Evolutionary conservation across 192 early-diverging fungal genomes (phyloP), one percentile per base, ranked within the genome.

Genomic region (Rhizophagus clarus): DNA sequence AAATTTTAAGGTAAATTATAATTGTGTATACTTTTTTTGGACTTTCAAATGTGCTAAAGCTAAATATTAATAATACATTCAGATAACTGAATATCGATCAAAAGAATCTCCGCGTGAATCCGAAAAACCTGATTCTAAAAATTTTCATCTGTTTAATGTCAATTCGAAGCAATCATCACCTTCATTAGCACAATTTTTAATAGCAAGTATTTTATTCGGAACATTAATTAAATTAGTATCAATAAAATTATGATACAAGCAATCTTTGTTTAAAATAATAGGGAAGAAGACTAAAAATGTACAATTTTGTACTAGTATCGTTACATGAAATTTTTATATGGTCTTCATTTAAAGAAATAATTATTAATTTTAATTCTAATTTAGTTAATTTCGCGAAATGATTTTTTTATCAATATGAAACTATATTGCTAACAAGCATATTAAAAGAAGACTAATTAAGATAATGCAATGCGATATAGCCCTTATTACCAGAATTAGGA

Each of bases 101-200:
- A 51, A 47, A 5, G 31, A 31, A 32, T 7, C 3, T 37, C 31
- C 60, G 31, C 22, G 22, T 61, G 24, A n/a, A 75, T 22, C 14
- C 17, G 40, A 75, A 22, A 45, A n/a, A 75, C 3, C 24, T 1
- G 24, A 20, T 51, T 75, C 74, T 15, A 45, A 47, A 61, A 75
- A 75, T 24, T 75, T 61, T 61, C 74, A 75, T 32, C 60, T 75
- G 24, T 60, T 75, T 12, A 60, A 62, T 10, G 56, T 61, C 29
- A 75, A 72, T 49, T 72, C 71, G 9, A n/a, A 47, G n/a, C 71
- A 49, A 26, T 28, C 71, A 28, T 51, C 71, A 45, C 45, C 70
- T 26, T 51, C 47, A 51, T 31, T 72, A 51, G 28, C 71, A 26
- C 71, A 51, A 29, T 72, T 72, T 29, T 49, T 72, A 72, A 72